Evolutionary conservation across 2,329 filamentous ascomycete species (phyloP).

Genomic region (Talaromyces sp.): DNA sequence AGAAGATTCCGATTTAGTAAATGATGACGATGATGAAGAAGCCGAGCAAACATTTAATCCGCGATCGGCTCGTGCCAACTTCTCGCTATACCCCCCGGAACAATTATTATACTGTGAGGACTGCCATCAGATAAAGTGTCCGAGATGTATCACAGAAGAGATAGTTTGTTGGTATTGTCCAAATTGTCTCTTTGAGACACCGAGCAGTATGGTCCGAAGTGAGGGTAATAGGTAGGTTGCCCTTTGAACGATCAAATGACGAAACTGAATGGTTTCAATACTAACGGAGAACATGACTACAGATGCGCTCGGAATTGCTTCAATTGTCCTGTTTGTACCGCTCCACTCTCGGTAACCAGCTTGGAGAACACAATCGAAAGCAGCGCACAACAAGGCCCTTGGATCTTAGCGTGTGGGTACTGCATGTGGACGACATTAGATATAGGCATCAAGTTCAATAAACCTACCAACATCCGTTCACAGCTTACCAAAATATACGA

Average conservation of each 20-base stretch:
- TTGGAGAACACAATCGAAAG: slow-evolving; percentile 53
- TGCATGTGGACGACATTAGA: slow-evolving; percentile 91
- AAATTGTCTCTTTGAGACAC: slow-evolving; percentile 91
- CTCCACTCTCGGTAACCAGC: slow-evolving; percentile 69
- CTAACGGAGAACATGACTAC: slow-evolving; percentile 18
- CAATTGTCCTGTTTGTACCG: slow-evolving; percentile 84
- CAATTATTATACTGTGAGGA: slow-evolving; percentile 95
- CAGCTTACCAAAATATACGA: slow-evolving; percentile 69
- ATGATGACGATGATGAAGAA: slow-evolving; percentile 67
- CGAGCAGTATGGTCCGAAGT: slow-evolving; percentile 83
- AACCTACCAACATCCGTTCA: slow-evolving; percentile 75
- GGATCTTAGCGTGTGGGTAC: slow-evolving; percentile 78
- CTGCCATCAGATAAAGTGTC: slow-evolving; percentile 92
- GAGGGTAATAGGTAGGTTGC: slow-evolving; percentile 77
- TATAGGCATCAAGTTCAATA: slow-evolving; percentile 84
- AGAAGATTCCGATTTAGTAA: slow-evolving; percentile 44
- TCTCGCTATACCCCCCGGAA: slow-evolving; percentile 87
- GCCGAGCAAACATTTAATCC: slow-evolving; percentile 69
- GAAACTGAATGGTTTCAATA: background rate
- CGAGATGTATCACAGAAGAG: slow-evolving; percentile 86
- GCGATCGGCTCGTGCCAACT: slow-evolving; percentile 75
- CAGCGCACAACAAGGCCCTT: slow-evolving; percentile 53
- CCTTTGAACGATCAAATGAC: slow-evolving; percentile 26
- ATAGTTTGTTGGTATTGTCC: slow-evolving; percentile 94
- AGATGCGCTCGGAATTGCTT: slow-evolving; percentile 94